Conservation (phyloP, 257 asterid genomes). For the Penstemon davidsonii region DNA sequence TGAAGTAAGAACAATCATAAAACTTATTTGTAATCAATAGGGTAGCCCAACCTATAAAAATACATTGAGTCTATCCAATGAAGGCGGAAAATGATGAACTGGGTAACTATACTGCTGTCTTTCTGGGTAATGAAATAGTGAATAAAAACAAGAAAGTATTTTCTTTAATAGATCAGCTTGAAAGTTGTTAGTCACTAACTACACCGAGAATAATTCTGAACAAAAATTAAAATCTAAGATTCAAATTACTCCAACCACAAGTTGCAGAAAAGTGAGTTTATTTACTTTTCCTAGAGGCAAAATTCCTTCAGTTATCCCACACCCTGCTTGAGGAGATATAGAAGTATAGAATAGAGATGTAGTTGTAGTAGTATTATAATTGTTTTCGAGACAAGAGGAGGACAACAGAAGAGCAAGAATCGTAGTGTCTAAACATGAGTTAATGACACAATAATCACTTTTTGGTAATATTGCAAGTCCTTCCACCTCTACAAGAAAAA, state of each 20-base stretch:
- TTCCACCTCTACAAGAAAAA: neutral
- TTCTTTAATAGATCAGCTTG: neutral
- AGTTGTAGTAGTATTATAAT: neutral
- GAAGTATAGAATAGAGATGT: neutral
- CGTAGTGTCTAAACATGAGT: no score
- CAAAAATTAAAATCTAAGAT: neutral
- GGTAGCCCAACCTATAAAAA: neutral
- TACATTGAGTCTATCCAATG: neutral
- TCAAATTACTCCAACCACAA: neutral
- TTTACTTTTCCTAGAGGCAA: neutral
- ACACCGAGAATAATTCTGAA: neutral
- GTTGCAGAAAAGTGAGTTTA: neutral
- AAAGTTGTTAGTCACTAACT: neutral
- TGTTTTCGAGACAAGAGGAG: neutral
- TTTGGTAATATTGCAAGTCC: neutral
- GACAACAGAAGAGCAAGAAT: neutral
- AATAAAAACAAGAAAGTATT: no score
- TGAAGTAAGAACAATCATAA: neutral
- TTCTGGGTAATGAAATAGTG: neutral
- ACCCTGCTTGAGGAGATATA: neutral
- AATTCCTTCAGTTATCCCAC: neutral
- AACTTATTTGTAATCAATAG: conserved; percentile 1
- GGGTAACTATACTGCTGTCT: neutral
- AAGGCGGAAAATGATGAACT: neutral
- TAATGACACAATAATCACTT: neutral